Percentiles rank a stretch among this genome's conserved stretches.
Conservation (phyloP, 371 early-diverging fungal species). For the Gilbertella persicaria region DNA sequence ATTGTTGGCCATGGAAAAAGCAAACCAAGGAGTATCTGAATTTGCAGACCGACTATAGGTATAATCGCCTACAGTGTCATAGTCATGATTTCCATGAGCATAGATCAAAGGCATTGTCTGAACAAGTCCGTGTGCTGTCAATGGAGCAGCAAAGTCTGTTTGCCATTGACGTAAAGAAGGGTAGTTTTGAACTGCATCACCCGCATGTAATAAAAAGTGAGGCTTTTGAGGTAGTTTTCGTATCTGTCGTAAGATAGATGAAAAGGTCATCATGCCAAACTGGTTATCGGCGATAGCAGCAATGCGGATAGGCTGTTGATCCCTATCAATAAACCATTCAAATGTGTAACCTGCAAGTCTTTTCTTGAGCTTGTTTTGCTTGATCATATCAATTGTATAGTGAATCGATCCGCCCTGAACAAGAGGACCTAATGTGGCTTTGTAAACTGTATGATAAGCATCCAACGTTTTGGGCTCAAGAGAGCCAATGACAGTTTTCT, state of each 20-base stretch:
- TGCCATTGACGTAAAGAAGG: conserved; percentile 70
- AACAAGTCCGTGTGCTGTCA: conserved; percentile 55
- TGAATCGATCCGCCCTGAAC: conserved; percentile 16
- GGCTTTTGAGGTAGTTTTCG: conserved; percentile 26
- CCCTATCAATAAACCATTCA: conserved; percentile 27
- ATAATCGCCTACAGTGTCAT: conserved; percentile 51
- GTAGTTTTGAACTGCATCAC: conserved; percentile 68
- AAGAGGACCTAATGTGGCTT: conserved; percentile 50
- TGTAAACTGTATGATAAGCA: conserved; percentile 51
- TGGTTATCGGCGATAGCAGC: conserved; percentile 67
- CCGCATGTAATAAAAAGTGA: conserved; percentile 64
- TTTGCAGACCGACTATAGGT: conserved; percentile 43
- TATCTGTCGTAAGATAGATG: conserved; percentile 48
- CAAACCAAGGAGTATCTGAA: conserved; percentile 53
- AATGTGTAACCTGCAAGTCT: conserved; percentile 32
- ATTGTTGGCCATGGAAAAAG: conserved; percentile 60
- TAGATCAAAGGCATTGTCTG: conserved; percentile 69
- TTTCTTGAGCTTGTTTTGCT: conserved; percentile 15
- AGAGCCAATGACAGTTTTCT: conserved; percentile 9
- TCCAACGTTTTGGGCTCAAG: conserved; percentile 39
- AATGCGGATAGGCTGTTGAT: conserved; percentile 52
- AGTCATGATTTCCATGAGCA: conserved; percentile 81
- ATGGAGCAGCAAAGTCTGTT: conserved; percentile 68
- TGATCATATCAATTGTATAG: conserved; percentile 6
- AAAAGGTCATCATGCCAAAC: conserved; percentile 56